A percentile compares a stretch with the other conserved stretches of the same genome.
Conservation (phyloP, 108 stramenopile species). For the Nitzschia inconspicua region DNA sequence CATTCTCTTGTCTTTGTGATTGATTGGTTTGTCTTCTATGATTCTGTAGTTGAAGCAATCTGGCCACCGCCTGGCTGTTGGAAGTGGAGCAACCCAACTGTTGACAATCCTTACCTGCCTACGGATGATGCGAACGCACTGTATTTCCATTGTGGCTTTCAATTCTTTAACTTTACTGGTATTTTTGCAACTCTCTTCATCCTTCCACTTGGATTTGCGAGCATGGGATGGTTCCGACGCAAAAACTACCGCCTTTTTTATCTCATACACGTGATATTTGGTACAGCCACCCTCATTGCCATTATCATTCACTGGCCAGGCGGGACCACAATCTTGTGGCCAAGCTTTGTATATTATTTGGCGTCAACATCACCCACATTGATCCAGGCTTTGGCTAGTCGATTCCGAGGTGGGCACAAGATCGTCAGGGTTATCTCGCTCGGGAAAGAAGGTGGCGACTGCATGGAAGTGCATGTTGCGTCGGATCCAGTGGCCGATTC, state of each 20-base stretch:
- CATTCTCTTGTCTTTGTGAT: no score
- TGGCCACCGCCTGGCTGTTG: no score
- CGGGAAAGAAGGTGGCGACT: constrained; percentile 37
- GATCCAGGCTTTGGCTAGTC: constrained; percentile 13
- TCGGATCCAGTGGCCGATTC: not conserved
- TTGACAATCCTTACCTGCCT: no score
- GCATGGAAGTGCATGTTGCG: constrained; percentile 26
- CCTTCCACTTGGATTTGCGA: constrained; percentile 17
- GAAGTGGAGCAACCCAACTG: no score
- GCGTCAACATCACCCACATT: constrained; percentile 31
- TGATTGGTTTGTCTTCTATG: no score
- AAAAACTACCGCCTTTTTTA: constrained; percentile 37
- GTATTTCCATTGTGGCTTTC: not conserved
- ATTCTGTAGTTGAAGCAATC: no score
- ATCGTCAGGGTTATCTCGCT: constrained; percentile 24
- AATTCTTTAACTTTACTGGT: constrained; percentile 28
- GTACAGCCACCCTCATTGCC: not conserved
- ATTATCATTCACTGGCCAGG: not conserved
- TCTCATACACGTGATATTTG: constrained; percentile 14
- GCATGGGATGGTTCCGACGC: constrained; percentile 35
- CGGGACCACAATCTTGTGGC: constrained; percentile 1
- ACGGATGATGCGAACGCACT: no score
- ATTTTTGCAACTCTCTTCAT: constrained; percentile 19
- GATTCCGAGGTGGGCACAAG: constrained; percentile 24
- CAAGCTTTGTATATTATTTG: constrained; percentile 38